A percentile compares a stretch with the other conserved stretches of the same genome.
Evolutionary conservation across 352 stramenopile genomes (phyloP).

Genomic region (Pythium sukuiense): DNA sequence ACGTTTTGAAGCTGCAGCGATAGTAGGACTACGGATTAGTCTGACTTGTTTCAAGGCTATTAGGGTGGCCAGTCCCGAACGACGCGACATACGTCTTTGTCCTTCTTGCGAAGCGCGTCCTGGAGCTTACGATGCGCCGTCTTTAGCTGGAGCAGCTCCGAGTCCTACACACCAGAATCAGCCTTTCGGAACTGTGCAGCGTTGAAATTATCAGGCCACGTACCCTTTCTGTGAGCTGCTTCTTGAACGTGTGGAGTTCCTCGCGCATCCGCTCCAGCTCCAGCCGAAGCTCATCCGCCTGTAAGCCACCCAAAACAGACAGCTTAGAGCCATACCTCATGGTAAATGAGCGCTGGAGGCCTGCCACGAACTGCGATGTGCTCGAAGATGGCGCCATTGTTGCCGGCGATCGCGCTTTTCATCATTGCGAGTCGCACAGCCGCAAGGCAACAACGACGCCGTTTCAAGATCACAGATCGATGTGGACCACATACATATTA

Average conservation of each 20-base stretch:
- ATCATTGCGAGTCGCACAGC: not conserved
- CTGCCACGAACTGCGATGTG: slow-evolving; percentile 17
- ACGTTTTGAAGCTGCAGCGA: slow-evolving; percentile 48
- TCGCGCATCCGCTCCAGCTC: slow-evolving; percentile 63
- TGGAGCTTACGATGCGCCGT: slow-evolving; percentile 53
- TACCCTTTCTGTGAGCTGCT: slow-evolving; percentile 39
- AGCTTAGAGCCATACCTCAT: not conserved
- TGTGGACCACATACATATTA: not conserved
- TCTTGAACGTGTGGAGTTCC: slow-evolving; percentile 45
- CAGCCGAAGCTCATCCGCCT: slow-evolving; percentile 54
- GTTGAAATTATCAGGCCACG: too few species aligned
- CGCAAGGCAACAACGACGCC: not conserved
- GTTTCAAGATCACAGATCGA: slow-evolving; percentile 10
- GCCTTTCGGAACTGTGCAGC: too few species aligned
- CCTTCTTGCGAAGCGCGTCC: slow-evolving; percentile 60
- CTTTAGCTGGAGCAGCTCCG: slow-evolving; percentile 58
- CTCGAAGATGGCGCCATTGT: slow-evolving; percentile 15
- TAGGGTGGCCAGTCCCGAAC: not conserved
- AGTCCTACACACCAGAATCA: slow-evolving; percentile 38
- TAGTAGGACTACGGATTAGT: too few species aligned
- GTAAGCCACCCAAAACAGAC: not conserved
- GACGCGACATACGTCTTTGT: slow-evolving; percentile 48
- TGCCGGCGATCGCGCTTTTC: slow-evolving; percentile 9
- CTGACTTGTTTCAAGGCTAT: too few species aligned
- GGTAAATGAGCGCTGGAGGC: not conserved